Base-by-base conservation (phyloP, 805 yeast genomes). In the Hanseniaspora hatyaiensis region DNA sequence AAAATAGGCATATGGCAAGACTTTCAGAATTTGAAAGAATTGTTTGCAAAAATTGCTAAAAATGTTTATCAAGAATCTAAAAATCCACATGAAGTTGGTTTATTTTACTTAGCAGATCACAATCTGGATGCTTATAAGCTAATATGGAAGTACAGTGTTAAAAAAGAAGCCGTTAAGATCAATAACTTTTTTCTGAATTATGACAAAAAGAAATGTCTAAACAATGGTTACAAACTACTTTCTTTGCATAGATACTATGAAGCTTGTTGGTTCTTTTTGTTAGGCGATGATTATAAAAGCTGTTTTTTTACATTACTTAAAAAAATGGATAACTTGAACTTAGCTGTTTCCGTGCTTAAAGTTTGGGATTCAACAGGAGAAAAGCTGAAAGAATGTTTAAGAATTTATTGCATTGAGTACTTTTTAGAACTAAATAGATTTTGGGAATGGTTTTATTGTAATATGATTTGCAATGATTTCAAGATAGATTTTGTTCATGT, bases 251-350 rank as follows among this genome's bases (percentile, higher is more conserved):
- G 48, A 37, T 44, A 44, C n/a, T 15, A 8, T n/a, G 48, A 44
- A 23, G 48, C 48, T 2, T 44, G 48, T 22, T 44, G 48, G 48
- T 44, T 44, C 16, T 44, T 44, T 20, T 44, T 44, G 31, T n/a
- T 44, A 34, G 48, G 48, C 2, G 11, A 36, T 8, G 48, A 44
- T n/a, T 44, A 44, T 15, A 44, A 37, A 30, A 44, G 48, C n/a
- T 36, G 39, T 39, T 44, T 44, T 16, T 44, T 22, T 30, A 44
- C 48, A 2, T 16, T 33, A 11, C 26, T 44, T 19, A 44, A 37
- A 16, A 44, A 39, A 22, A 36, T 44, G 48, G 20, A 37, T 16
- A 20, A 15, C 6, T 44, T 32, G 20, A 16, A 19, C 3, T 20
- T 44, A 24, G 48, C 31, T 6, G 24, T 44, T 15, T 36, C 31